A percentile compares a stretch with the other conserved stretches of the same genome.
These are phyloP conservation scores for Thelonectria olida DNA, from an alignment of 2,329 filamentous ascomycete genomes.

Conservation along the genomic window DNA sequence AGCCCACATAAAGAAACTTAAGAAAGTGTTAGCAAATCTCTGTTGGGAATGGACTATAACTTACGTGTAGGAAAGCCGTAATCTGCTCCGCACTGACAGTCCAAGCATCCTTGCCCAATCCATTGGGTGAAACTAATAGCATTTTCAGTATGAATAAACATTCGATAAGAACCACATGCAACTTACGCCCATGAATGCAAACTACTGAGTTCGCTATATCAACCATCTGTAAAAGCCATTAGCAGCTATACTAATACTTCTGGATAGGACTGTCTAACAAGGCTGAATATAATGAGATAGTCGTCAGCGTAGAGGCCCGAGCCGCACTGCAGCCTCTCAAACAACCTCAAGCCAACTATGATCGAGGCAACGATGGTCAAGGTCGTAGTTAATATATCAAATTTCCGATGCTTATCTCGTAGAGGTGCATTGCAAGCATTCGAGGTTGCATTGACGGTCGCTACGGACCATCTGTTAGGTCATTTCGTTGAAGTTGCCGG, in stretches of 20 bases:
- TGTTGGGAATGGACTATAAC: not conserved
- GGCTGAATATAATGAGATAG: conserved; percentile 4
- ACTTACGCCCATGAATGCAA: too few relatives aligned
- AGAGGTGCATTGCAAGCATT: not conserved
- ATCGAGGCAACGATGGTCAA: conserved; percentile 2
- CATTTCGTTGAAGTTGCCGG: too few relatives aligned
- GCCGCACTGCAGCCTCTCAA: conserved; percentile 2
- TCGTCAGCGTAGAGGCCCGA: conserved; percentile 1
- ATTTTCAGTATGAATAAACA: too few relatives aligned
- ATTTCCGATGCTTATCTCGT: conserved; percentile 1
- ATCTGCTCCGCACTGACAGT: too few relatives aligned
- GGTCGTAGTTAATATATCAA: not conserved
- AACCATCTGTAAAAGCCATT: not conserved
- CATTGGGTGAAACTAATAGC: conserved; percentile 4
- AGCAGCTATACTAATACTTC: not conserved
- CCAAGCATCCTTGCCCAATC: too few relatives aligned
- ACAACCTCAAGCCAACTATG: too few relatives aligned
- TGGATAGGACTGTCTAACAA: too few relatives aligned
- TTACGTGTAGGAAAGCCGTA: conserved; percentile 5
- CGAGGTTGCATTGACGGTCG: conserved; percentile 1
- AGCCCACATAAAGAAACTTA: conserved; percentile 1
- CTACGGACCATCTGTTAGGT: not conserved
- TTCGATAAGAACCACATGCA: not conserved
- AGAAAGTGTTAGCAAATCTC: not conserved
- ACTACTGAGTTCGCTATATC: too few relatives aligned